Evolutionary conservation across 1,284 basidiomycete genomes (phyloP).

Genomic region (Xerocomus amazonicus): DNA sequence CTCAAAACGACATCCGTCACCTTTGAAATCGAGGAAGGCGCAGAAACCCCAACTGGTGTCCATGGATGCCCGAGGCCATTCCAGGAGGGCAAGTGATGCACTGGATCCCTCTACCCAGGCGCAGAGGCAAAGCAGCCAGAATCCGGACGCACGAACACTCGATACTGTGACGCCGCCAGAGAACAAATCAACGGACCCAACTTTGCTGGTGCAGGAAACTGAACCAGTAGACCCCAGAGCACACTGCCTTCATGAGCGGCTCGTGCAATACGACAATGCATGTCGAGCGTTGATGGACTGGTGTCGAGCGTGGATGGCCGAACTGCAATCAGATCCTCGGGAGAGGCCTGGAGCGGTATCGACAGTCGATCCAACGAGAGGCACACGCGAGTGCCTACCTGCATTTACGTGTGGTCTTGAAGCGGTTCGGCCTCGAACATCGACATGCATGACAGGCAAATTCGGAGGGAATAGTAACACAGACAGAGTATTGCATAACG

Average conservation of each 20-base stretch:
- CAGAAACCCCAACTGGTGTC: neutral
- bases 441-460: neutral
- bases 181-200: neutral
- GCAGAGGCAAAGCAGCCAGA: neutral
- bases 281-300: constrained; percentile 9
- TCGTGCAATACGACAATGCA: constrained; percentile 7
- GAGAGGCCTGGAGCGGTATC: neutral
- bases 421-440: neutral
- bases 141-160: neutral
- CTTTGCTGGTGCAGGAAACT: neutral
- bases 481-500: neutral
- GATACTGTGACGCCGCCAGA: neutral
- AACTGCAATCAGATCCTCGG: neutral
- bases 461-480: neutral
- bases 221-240: constrained; percentile 13
- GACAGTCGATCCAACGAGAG: neutral
- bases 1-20: neutral
- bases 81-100: neutral
- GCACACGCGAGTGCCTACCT: neutral
- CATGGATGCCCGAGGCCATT: neutral
- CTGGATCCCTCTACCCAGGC: neutral
- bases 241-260: constrained; percentile 3
- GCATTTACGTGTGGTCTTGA: neutral
- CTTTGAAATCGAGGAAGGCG: neutral
- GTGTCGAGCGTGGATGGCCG: constrained; percentile 7